phyloP scores from a whole-genome alignment of 345 rosid species.

The Arabidopsis arenosa region DNA sequence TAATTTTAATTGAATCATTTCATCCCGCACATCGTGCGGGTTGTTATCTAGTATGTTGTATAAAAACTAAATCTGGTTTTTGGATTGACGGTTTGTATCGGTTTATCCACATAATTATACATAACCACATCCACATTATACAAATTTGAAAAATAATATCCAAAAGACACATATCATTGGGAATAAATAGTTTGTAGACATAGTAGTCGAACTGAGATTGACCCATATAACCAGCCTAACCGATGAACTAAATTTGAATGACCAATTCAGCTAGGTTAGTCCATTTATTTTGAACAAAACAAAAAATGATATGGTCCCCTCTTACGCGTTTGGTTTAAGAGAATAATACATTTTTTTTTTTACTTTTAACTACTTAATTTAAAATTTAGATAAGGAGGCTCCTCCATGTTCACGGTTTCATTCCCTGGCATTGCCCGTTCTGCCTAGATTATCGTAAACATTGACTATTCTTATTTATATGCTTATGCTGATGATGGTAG shows the following conservation, averaged over 20 bases:
- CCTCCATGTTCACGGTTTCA: conserved; percentile 43
- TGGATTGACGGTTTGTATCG: no score
- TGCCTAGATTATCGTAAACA: conserved; percentile 40
- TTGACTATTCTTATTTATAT: conserved; percentile 29
- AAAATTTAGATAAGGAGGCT: conserved; percentile 34
- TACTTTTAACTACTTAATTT: background rate
- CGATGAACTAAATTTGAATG: background rate
- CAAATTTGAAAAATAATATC: background rate
- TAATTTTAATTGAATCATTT: no score
- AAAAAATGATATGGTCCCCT: background rate
- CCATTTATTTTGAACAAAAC: background rate
- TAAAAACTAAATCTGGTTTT: no score
- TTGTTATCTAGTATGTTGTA: no score
- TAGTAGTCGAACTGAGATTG: background rate
- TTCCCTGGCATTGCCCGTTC: conserved; percentile 29
- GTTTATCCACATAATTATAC: background rate
- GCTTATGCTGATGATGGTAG: conserved; percentile 11
- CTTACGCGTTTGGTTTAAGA: conserved; percentile 16
- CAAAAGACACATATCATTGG: background rate
- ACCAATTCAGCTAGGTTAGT: conserved; percentile 3
- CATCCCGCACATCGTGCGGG: no score
- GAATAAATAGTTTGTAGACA: background rate
- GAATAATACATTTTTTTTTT: conserved; percentile 4
- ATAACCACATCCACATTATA: background rate
- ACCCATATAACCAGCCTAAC: background rate